phyloP scores from a whole-genome alignment of 2,329 filamentous ascomycete species.

The Botrytis sinoallii region DNA sequence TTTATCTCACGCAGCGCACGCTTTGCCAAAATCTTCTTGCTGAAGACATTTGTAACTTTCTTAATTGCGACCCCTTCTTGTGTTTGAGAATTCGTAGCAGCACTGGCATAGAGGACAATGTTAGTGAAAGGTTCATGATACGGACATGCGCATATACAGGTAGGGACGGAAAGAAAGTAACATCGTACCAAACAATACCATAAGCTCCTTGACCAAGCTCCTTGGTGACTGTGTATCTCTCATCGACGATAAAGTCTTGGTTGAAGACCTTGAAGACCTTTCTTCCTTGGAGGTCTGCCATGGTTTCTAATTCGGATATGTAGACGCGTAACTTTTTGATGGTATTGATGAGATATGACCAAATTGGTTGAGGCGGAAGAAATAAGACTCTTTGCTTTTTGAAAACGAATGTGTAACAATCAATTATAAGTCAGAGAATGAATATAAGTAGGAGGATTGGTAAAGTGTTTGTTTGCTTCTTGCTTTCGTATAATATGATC shows the following conservation, averaged over 20 bases:
- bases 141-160: conserved; percentile 15
- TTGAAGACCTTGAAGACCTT: conserved; percentile 99
- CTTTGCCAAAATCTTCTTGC: conserved; percentile 99
- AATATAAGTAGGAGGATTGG: conserved; percentile 6
- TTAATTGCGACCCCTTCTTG: conserved; percentile 97
- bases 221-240: conserved; percentile 97
- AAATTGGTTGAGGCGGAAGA: neutral
- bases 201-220: conserved; percentile 98
- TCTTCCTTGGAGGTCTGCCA: conserved; percentile 52
- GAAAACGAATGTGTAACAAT: conserved; percentile 3
- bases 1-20: conserved; percentile 97
- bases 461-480: neutral
- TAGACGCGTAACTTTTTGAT: neutral
- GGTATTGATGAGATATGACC: neutral
- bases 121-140: conserved; percentile 32
- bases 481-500: neutral
- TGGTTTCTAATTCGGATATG: conserved; percentile 29
- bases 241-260: conserved; percentile 98
- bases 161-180: conserved; percentile 23
- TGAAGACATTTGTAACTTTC: conserved; percentile 99
- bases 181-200: conserved; percentile 88
- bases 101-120: conserved; percentile 51
- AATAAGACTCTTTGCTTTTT: neutral
- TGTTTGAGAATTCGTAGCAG: conserved; percentile 86
- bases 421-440: conserved; percentile 2